phyloP scores from a whole-genome alignment of 2,329 filamentous ascomycete species.

The Pseudopyrenochaeta lycopersici region DNA sequence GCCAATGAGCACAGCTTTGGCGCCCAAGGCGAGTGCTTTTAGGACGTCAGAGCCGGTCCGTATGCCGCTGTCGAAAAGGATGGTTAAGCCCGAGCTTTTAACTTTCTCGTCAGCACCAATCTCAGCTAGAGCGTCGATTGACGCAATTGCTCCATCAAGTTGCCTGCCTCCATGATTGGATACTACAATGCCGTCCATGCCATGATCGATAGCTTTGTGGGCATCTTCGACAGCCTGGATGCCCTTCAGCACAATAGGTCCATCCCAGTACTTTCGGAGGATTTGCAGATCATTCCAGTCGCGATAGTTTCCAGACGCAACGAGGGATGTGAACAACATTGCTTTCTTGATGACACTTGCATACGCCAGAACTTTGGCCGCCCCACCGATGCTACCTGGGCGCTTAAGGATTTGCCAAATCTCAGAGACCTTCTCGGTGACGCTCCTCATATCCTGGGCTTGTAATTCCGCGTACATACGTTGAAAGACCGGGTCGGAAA shows the following conservation, averaged over 20 bases:
- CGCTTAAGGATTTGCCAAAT: slow-evolving; percentile 49
- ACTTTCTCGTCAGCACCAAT: slow-evolving; percentile 45
- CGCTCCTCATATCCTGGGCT: slow-evolving; percentile 41
- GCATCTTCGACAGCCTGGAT: slow-evolving; percentile 51
- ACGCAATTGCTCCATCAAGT: slow-evolving; percentile 45
- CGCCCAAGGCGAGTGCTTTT: slow-evolving; percentile 49
- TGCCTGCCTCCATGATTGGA: slow-evolving; percentile 51
- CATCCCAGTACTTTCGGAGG: slow-evolving; percentile 46
- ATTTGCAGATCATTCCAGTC: slow-evolving; percentile 46
- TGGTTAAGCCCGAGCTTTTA: slow-evolving; percentile 37
- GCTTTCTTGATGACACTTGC: slow-evolving; percentile 46
- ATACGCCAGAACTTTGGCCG: slow-evolving; percentile 45
- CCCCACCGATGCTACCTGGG: slow-evolving; percentile 44
- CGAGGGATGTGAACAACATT: slow-evolving; percentile 44
- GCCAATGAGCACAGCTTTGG: slow-evolving; percentile 47
- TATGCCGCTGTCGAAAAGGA: slow-evolving; percentile 50
- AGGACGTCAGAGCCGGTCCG: slow-evolving; percentile 47
- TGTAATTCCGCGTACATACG: slow-evolving; percentile 42
- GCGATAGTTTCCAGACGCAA: slow-evolving; percentile 47
- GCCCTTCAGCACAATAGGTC: slow-evolving; percentile 51
- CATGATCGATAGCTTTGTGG: slow-evolving; percentile 42
- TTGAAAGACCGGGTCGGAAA: slow-evolving; percentile 50
- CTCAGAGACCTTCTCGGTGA: slow-evolving; percentile 44
- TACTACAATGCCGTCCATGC: slow-evolving; percentile 50
- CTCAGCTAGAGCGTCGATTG: slow-evolving; percentile 46